Conservation (phyloP, 2,329 filamentous ascomycete genomes). For the Fusarium transvaalense region DNA sequence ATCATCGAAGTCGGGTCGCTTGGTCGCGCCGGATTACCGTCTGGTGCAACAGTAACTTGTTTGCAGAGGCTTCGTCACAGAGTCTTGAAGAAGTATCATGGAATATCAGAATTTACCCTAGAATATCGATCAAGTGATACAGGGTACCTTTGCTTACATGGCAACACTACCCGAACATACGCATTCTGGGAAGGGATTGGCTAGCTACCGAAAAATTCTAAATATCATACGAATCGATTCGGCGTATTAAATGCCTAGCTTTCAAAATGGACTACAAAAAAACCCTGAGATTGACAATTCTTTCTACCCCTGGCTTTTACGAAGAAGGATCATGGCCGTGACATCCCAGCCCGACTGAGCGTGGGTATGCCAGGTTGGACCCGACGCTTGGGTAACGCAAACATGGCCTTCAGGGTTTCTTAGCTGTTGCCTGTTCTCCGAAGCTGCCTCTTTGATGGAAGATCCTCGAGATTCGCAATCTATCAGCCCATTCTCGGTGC, state of each 20-base stretch:
- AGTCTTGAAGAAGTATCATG: background rate
- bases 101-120: background rate
- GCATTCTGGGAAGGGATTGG: background rate
- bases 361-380: conserved; percentile 6
- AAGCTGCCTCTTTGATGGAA: conserved; percentile 15
- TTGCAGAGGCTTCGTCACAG: background rate
- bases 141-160: background rate
- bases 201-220: background rate
- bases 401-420: conserved; percentile 1
- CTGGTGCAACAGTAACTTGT: background rate
- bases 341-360: conserved; percentile 11
- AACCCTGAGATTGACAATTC: conserved; percentile 4
- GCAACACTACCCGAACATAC: background rate
- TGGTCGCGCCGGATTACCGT: conserved; percentile 11
- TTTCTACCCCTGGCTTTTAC: conserved; percentile 2
- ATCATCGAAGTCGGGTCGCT: conserved; percentile 17
- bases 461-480: conserved; percentile 19
- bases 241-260: background rate
- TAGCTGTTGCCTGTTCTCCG: conserved; percentile 13
- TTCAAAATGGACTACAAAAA: background rate
- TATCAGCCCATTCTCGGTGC: conserved; percentile 3
- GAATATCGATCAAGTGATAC: background rate
- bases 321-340: conserved; percentile 16
- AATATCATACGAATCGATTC: background rate
- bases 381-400: conserved; percentile 19